A percentile compares a stretch with the other conserved stretches of the same genome.
Evolutionary conservation across 1,284 basidiomycete genomes (phyloP).

Genomic region (Trametes pubescens): DNA sequence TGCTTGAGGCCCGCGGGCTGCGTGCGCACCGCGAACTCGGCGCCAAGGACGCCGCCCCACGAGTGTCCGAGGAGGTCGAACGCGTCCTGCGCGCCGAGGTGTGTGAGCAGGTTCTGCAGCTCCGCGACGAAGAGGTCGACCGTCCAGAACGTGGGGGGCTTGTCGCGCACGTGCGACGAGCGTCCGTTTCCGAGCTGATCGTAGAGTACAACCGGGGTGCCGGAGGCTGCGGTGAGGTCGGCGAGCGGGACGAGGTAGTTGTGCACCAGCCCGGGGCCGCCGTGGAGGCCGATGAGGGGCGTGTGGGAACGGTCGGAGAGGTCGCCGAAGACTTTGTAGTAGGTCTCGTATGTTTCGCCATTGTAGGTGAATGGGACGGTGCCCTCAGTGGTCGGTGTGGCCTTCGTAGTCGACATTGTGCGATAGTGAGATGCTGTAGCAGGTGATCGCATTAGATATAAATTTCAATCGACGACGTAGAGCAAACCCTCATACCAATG

Average conservation of each 20-base stretch:
- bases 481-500: not conserved
- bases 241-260: constrained; percentile 41
- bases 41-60: constrained; percentile 46
- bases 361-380: constrained; percentile 24
- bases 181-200: constrained; percentile 47
- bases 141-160: constrained; percentile 45
- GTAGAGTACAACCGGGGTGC: constrained; percentile 46
- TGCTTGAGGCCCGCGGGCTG: constrained; percentile 42
- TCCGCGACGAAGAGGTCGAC: constrained; percentile 46
- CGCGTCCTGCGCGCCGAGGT: constrained; percentile 38
- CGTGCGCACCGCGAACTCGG: constrained; percentile 36
- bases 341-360: constrained; percentile 30
- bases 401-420: not conserved
- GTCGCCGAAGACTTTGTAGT: constrained; percentile 45
- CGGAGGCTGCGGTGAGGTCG: constrained; percentile 33
- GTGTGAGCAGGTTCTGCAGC: constrained; percentile 42
- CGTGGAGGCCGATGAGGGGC: constrained; percentile 48
- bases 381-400: constrained; percentile 13
- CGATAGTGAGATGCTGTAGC: not conserved
- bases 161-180: constrained; percentile 45
- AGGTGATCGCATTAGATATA: not conserved
- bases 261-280: constrained; percentile 45
- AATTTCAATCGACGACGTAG: not conserved
- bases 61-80: constrained; percentile 47
- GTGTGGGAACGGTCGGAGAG: constrained; percentile 30